Evolutionary conservation across 192 early-diverging fungal species (phyloP).

Genomic region (Spizellomyces punctatus): DNA sequence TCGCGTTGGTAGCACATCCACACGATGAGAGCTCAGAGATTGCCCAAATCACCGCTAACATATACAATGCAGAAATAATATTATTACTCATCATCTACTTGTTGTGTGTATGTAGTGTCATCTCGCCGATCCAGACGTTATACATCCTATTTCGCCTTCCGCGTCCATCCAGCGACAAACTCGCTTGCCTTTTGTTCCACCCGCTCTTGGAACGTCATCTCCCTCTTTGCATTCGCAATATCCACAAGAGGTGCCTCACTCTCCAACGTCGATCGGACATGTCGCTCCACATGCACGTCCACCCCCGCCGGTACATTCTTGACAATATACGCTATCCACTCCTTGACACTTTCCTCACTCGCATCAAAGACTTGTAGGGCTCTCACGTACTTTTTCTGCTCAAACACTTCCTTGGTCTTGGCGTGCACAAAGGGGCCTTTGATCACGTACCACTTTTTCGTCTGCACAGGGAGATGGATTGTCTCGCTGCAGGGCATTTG

Average conservation of each 20-base stretch:
- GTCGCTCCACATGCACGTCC: conserved; percentile 76
- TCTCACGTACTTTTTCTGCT: conserved; percentile 85
- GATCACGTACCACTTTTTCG: conserved; percentile 82
- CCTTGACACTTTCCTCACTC: conserved; percentile 69
- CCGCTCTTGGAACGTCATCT: conserved; percentile 7
- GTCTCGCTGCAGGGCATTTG: conserved; percentile 71
- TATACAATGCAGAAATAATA: too few relatives aligned
- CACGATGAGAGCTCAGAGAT: too few relatives aligned
- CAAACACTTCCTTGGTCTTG: conserved; percentile 96
- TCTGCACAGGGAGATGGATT: conserved; percentile 71
- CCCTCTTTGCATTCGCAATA: not conserved
- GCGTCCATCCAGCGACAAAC: conserved; percentile 1
- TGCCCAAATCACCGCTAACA: too few relatives aligned
- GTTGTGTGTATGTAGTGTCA: too few relatives aligned
- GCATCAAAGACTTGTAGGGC: conserved; percentile 80
- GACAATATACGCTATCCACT: conserved; percentile 81
- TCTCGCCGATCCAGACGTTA: not conserved
- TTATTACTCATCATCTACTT: too few relatives aligned
- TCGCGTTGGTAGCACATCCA: too few relatives aligned
- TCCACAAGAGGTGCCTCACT: not conserved
- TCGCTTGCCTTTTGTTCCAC: not conserved
- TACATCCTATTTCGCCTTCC: not conserved
- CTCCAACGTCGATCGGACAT: conserved; percentile 51
- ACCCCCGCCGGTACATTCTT: conserved; percentile 84
- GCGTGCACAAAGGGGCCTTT: conserved; percentile 95